phyloP scores from a whole-genome alignment of 2,329 filamentous ascomycete species.

The Paraphaeosphaeria sporulosa region DNA sequence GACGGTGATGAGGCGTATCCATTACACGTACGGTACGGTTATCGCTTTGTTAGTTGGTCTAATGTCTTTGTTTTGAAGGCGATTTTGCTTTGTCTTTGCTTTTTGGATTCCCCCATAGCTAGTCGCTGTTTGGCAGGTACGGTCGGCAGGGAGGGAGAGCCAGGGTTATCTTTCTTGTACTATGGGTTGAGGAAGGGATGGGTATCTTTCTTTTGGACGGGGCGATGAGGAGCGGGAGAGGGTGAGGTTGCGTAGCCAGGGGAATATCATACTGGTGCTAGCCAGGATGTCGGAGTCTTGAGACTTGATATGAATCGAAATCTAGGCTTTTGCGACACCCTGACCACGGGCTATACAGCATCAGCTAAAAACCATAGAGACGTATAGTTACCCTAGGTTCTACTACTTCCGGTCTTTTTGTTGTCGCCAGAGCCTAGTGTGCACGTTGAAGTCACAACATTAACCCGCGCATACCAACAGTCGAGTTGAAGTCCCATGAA shows the following conservation, averaged over 20 bases:
- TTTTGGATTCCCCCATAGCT: conserved; percentile 5
- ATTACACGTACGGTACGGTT: neutral
- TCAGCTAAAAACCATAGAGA: no score
- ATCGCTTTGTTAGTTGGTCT: neutral
- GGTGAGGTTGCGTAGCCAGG: neutral
- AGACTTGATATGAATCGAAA: neutral
- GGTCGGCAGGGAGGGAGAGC: neutral
- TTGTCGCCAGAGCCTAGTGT: no score
- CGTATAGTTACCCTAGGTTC: no score
- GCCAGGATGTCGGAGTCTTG: neutral
- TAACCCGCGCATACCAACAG: neutral
- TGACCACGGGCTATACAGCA: no score
- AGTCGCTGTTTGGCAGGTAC: neutral
- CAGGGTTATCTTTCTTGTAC: conserved; percentile 4
- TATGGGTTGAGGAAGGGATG: conserved; percentile 1
- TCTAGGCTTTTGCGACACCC: no score
- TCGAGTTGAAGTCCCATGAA: neutral
- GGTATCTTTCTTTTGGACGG: neutral
- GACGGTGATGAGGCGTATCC: neutral
- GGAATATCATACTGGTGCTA: neutral
- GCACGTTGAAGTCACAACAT: no score
- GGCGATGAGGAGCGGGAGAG: neutral
- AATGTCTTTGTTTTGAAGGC: neutral
- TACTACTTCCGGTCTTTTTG: no score
- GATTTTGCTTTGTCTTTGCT: neutral